These are phyloP conservation scores for Gnomoniopsis smithogilvyi DNA, from an alignment of 2,329 filamentous ascomycete genomes.

Conservation along the genomic window DNA sequence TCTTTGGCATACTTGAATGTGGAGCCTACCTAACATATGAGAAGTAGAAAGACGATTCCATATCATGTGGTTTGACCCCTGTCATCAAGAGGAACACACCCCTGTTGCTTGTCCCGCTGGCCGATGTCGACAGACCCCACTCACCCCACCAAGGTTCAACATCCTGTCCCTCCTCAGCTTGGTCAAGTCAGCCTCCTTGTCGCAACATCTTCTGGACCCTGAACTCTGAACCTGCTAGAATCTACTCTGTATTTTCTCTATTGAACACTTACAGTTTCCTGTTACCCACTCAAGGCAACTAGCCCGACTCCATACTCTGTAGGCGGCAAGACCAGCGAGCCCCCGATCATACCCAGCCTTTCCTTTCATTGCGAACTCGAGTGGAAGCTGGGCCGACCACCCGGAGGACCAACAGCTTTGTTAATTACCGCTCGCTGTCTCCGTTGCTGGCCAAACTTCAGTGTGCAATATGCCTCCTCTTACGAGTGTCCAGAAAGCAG, in stretches of 20 bases:
- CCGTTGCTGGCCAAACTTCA: neutral
- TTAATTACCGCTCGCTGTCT: neutral
- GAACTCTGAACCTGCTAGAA: neutral
- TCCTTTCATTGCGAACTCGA: neutral
- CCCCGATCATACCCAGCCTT: too few species aligned
- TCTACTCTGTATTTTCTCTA: too few species aligned
- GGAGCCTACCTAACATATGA: too few species aligned
- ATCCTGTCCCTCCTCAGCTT: neutral
- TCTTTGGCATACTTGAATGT: too few species aligned
- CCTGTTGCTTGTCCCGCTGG: too few species aligned
- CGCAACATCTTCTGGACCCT: neutral
- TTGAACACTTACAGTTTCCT: too few species aligned
- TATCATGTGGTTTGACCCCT: too few species aligned
- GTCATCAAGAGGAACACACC: neutral
- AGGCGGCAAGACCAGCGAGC: too few species aligned
- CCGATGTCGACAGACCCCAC: too few species aligned
- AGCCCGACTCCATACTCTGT: too few species aligned
- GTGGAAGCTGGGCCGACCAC: constrained; percentile 11
- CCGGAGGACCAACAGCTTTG: neutral
- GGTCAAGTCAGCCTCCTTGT: constrained; percentile 6
- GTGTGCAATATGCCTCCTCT: constrained; percentile 17
- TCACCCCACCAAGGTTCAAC: neutral
- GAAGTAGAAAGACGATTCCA: too few species aligned
- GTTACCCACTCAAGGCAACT: too few species aligned
- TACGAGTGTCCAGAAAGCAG: constrained; percentile 14